Evolutionary conservation across 225 moss, liverwort and hornwort genomes (phyloP), one percentile per base, ranked within the genome.

Genomic region (Marchantia polymorpha): DNA sequence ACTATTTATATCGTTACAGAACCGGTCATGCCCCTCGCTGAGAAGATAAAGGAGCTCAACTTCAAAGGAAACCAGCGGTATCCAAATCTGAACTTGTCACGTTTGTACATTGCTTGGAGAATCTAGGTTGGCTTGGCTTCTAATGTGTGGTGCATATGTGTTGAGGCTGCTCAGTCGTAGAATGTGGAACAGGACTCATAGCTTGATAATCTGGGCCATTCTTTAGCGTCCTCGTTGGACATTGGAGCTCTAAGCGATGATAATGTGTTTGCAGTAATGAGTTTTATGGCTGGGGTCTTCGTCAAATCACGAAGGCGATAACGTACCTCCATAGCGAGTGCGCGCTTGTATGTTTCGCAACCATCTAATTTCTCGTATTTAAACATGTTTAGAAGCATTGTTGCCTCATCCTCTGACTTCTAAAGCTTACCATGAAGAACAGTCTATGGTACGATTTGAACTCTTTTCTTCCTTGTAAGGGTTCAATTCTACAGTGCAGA

Each of bases 271-370:
- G 84, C 91, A 95, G 95, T 84, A 92, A 96, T 85, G 93, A 96
- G 86, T 93, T 91, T 78, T 96, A 91, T 89, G 92, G 91, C 10
- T 93, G 92, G 93, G 96, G 96, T 52, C 90, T 96, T 9, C 92
- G 90, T 79, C 96, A 96, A 84, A 91, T 96, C 76, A 88, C 93
- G 69, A 92, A 90, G 78, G 92, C 96, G 79, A 83, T 96, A 58
- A 96, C 92, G 86, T 94, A 92, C 85, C 91, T 96, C 73, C 93
- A 96, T 79, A 96, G 92, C 80, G 96, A 96, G 83, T 90, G 92
- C 81, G 91, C 93, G 84, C 88, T 96, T 83, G 95, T 95, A 92
- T 59, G 75, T 12, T 58, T 58, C 52, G 39, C n/a, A 69, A 59
- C 59, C 52, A 65, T 65, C 14, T 0, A 71, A 23, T 48, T 50